Conservation (phyloP, 2,329 filamentous ascomycete species). For the Ceratocystis eucalypticola region DNA sequence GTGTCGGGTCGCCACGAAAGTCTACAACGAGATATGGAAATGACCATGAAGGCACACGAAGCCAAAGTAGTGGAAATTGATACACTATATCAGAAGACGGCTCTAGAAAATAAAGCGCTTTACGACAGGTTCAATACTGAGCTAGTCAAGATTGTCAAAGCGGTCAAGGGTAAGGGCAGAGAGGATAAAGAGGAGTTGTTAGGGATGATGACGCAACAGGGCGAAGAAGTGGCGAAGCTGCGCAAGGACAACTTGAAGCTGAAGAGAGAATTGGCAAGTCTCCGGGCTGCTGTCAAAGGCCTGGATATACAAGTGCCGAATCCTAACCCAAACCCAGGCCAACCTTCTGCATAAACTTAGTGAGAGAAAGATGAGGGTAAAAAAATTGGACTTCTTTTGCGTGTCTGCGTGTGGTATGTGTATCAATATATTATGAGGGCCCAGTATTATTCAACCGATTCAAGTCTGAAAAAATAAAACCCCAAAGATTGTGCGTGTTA, state of each 20-base stretch:
- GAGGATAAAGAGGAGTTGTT: slow-evolving; percentile 71
- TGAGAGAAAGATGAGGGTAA: not conserved
- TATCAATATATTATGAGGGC: slow-evolving; percentile 19
- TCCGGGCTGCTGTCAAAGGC: slow-evolving; percentile 37
- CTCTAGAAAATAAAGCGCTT: slow-evolving; percentile 80
- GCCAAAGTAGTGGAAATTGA: slow-evolving; percentile 70
- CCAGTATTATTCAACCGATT: slow-evolving; percentile 9
- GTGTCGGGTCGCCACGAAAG: slow-evolving; percentile 46
- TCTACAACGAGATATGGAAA: slow-evolving; percentile 59
- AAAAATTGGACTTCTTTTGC: not conserved
- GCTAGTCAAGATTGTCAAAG: slow-evolving; percentile 66
- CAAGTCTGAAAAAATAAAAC: slow-evolving; percentile 25
- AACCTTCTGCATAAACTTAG: not conserved
- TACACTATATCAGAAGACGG: slow-evolving; percentile 75
- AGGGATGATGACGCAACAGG: slow-evolving; percentile 52
- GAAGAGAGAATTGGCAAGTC: slow-evolving; percentile 66
- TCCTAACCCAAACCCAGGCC: not conserved
- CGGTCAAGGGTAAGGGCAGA: slow-evolving; percentile 55
- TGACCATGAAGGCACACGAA: slow-evolving; percentile 58
- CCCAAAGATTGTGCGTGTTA: not conserved
- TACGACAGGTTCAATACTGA: slow-evolving; percentile 92
- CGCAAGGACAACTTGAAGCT: slow-evolving; percentile 78
- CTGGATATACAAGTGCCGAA: slow-evolving; percentile 15
- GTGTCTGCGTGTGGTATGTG: not conserved
- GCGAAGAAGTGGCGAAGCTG: slow-evolving; percentile 62